phyloP scores from a whole-genome alignment of 2,329 filamentous ascomycete genomes.

The Phaeosphaeriaceae sp. region DNA sequence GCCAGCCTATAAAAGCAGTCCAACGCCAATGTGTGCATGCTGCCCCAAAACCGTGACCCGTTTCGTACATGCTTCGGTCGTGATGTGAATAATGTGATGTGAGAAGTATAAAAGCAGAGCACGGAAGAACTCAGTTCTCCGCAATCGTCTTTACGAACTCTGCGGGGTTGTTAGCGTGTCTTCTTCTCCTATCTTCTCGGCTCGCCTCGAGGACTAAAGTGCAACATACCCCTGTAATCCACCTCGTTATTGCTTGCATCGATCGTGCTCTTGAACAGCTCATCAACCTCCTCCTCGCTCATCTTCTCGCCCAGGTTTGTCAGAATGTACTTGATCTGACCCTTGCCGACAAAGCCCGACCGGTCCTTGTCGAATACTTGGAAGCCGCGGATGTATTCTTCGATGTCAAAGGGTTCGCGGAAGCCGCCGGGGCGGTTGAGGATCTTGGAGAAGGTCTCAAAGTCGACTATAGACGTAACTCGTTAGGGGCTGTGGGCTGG shows the following conservation, averaged over 20 bases:
- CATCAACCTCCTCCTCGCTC: conserved; percentile 97
- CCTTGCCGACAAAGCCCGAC: conserved; percentile 96
- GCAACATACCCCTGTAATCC: conserved; percentile 84
- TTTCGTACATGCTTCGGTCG: conserved; percentile 27
- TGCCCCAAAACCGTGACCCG: conserved; percentile 26
- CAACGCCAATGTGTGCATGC: conserved; percentile 43
- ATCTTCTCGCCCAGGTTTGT: conserved; percentile 99
- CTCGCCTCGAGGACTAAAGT: background rate
- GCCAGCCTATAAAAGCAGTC: conserved; percentile 5
- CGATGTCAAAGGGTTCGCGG: conserved; percentile 95
- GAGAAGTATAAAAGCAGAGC: conserved; percentile 1
- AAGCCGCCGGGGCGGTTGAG: conserved; percentile 98
- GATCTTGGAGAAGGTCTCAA: conserved; percentile 94
- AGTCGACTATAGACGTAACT: conserved; percentile 77
- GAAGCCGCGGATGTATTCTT: conserved; percentile 98
- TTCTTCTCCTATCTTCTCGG: too few species aligned
- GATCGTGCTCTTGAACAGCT: conserved; percentile 91
- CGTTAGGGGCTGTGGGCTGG: background rate
- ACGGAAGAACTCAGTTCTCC: conserved; percentile 40
- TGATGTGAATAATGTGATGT: conserved; percentile 10
- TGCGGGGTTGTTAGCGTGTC: conserved; percentile 22
- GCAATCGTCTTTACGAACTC: conserved; percentile 50
- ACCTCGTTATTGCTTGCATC: conserved; percentile 96
- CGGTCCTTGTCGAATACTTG: conserved; percentile 99
- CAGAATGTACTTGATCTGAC: conserved; percentile 96